Percentiles rank a stretch among this genome's conserved stretches.
These are phyloP conservation scores for Penicillium psychrosexuale DNA, from an alignment of 2,329 filamentous ascomycete species.

Conservation along the genomic window DNA sequence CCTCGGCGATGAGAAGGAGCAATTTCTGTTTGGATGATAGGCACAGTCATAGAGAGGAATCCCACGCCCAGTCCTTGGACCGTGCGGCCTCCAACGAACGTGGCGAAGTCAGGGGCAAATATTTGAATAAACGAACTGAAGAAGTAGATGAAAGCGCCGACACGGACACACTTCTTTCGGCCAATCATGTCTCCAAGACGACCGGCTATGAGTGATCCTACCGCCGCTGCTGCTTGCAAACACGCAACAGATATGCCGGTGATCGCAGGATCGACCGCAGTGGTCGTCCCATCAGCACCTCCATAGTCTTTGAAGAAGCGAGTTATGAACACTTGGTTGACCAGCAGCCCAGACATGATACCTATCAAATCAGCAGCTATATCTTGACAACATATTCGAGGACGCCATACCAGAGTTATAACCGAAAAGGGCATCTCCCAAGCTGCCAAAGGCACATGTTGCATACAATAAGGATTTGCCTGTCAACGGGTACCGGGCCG, in stretches of 20 bases:
- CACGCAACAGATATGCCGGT: conserved; percentile 40
- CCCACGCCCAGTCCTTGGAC: conserved; percentile 38
- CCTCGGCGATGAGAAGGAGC: conserved; percentile 37
- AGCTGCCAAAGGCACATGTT: conserved; percentile 42
- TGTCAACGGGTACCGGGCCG: conserved; percentile 39
- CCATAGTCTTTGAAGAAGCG: conserved; percentile 41
- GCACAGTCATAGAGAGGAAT: conserved; percentile 37
- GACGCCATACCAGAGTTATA: conserved; percentile 39
- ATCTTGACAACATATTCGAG: not conserved
- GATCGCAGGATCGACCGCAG: conserved; percentile 35
- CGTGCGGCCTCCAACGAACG: conserved; percentile 35
- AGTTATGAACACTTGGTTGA: conserved; percentile 41
- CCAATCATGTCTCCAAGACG: conserved; percentile 38
- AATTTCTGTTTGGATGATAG: conserved; percentile 40
- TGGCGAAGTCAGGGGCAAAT: conserved; percentile 35
- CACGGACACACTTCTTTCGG: conserved; percentile 36
- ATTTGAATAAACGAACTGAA: conserved; percentile 39
- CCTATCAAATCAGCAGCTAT: conserved; percentile 20
- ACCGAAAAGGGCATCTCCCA: conserved; percentile 44
- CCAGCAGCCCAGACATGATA: conserved; percentile 42
- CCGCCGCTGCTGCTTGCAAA: conserved; percentile 36
- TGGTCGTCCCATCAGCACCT: conserved; percentile 33
- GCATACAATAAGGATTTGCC: conserved; percentile 36
- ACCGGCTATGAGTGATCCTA: conserved; percentile 36
- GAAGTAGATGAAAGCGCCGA: conserved; percentile 40